These are phyloP conservation scores for Delitschia confertaspora DNA, from an alignment of 495 filamentous ascomycete genomes.

Conservation along the genomic window DNA sequence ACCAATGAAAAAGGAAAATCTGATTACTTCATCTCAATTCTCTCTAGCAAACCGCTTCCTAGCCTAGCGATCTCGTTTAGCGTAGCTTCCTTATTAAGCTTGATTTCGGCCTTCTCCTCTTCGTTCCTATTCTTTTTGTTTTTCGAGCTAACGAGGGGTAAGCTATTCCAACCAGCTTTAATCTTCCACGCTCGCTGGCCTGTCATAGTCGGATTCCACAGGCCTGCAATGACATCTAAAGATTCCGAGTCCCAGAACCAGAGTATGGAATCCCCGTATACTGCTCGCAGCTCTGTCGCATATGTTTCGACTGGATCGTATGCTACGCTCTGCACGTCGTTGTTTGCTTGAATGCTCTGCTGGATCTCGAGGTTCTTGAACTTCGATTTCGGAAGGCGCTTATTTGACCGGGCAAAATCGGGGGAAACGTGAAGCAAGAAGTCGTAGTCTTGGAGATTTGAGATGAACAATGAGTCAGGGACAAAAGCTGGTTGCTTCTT, in stretches of 20 bases:
- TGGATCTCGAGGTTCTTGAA: slow-evolving; percentile 68
- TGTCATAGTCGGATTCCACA: slow-evolving; percentile 67
- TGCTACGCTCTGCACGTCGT: slow-evolving; percentile 36
- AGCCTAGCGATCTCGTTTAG: slow-evolving; percentile 70
- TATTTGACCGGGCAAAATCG: slow-evolving; percentile 34
- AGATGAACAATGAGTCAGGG: slow-evolving; percentile 54
- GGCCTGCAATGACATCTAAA: slow-evolving; percentile 55
- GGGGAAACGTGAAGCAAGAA: slow-evolving; percentile 65
- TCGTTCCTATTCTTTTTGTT: slow-evolving; percentile 17
- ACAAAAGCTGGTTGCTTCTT: background rate
- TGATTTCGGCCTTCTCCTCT: slow-evolving; percentile 38
- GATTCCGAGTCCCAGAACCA: slow-evolving; percentile 61
- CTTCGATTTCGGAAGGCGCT: slow-evolving; percentile 31
- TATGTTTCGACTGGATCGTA: slow-evolving; percentile 46
- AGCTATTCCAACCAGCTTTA: slow-evolving; percentile 60
- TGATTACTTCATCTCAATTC: slow-evolving; percentile 1
- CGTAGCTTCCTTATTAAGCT: slow-evolving; percentile 63
- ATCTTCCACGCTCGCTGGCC: slow-evolving; percentile 52
- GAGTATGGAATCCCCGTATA: slow-evolving; percentile 56
- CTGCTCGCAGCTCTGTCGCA: slow-evolving; percentile 49
- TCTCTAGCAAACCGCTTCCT: slow-evolving; percentile 52
- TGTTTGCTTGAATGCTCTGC: slow-evolving; percentile 23
- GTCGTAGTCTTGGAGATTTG: slow-evolving; percentile 67
- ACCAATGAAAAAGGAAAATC: no score
- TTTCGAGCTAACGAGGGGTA: slow-evolving; percentile 36